These are phyloP conservation scores for Hsuehochloa calcarea DNA, from an alignment of 176 grass and related monocot species.

Conservation along the genomic window DNA sequence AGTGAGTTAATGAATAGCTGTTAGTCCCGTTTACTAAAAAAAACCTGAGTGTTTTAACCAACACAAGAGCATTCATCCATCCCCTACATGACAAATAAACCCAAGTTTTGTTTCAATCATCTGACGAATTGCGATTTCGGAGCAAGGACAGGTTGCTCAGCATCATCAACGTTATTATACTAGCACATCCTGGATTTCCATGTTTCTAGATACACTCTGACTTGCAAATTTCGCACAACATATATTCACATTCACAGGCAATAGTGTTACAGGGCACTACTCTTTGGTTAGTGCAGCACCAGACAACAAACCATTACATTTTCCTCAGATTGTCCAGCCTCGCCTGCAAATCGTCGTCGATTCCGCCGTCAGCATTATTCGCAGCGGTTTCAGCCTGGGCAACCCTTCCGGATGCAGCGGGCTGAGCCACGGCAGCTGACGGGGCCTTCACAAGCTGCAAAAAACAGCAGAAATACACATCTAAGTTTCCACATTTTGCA, in stretches of 20 bases:
- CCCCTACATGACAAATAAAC: background rate
- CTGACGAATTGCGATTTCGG: background rate
- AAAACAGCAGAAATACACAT: background rate
- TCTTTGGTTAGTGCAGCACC: background rate
- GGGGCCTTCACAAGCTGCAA: conserved; percentile 66
- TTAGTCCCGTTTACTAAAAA: too few relatives aligned
- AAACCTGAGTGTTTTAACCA: background rate
- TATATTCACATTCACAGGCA: background rate
- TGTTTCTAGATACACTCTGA: background rate
- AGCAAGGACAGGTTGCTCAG: background rate
- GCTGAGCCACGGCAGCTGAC: conserved; percentile 45
- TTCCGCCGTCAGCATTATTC: conserved; percentile 42
- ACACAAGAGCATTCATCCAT: background rate
- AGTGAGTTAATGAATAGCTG: too few relatives aligned
- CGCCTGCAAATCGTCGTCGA: conserved; percentile 59
- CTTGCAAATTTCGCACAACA: background rate
- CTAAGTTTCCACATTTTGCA: background rate
- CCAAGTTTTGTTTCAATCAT: background rate
- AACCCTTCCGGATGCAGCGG: conserved; percentile 38
- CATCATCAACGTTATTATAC: background rate
- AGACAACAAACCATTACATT: conserved; percentile 32
- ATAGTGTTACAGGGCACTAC: background rate
- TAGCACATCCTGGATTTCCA: background rate
- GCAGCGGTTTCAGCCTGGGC: conserved; percentile 59
- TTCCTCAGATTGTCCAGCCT: conserved; percentile 68